Base-by-base conservation (phyloP, 169 alveolate species). In the Plasmodium fragile region DNA sequence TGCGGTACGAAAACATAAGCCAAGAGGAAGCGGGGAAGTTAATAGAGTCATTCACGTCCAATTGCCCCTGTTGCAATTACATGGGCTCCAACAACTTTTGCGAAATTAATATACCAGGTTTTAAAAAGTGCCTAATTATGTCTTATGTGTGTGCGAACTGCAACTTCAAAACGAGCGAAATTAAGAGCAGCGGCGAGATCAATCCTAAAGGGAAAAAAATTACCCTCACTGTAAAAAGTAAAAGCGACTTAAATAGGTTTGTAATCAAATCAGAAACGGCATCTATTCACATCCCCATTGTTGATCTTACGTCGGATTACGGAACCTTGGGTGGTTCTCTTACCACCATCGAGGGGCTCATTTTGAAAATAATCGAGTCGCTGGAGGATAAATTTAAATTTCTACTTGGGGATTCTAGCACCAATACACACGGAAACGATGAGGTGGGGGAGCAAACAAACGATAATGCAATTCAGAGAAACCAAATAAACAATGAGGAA, bases 161-260 rank as follows among this genome's bases (percentile, higher is more conserved):
- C 93, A 99, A 99, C 28, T 97, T 97, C 41, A 98, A 98, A 92
- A 96, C 98, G 16, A 98, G 98, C 65, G 99, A 98, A 91, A 97
- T 99, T 25, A 99, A 99, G 93, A 98, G 99, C 2, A 99, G 99
- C 30, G 99, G 99, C 2, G 99, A 99, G 49, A 97, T 98, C 79
- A 96, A 98, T 78, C 98, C 97, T 45, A 96, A 96, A 70, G 99
- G 99, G 13, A 97, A 96, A 83, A 96, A 94, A 83, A 95, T 98
- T 92, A 97, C 96, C 34, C 92, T 98, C 52, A 80, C 92, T 4
- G 98, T 98, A 18, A 95, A 96, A 91, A 94, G 80, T 78, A 96
- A 81, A 59, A 96, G 92, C 11, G 99, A 99, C 93, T 95, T 99
- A 83, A 97, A 98, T 83, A 97, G 99, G 92, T 99, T 98, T 93